Evolutionary conservation across 2,329 filamentous ascomycete species (phyloP).

Genomic region (Aspergillus pseudoglaucus): DNA sequence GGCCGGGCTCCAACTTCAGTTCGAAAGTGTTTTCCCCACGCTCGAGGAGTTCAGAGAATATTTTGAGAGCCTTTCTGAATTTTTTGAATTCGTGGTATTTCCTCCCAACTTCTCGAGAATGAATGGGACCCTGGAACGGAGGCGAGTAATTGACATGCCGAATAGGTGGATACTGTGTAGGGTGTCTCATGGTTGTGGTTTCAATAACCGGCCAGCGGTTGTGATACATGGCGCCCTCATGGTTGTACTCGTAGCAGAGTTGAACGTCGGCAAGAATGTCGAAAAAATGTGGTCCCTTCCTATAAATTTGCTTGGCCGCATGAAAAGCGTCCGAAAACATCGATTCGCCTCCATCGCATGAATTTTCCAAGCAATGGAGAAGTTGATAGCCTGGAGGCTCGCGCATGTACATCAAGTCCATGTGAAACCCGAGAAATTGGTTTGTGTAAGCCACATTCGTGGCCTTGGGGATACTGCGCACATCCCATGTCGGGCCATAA

Average conservation of each 20-base stretch:
- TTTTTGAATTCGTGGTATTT: conserved; percentile 13
- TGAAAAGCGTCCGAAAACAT: conserved; percentile 73
- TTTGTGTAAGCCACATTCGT: conserved; percentile 91
- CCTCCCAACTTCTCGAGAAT: conserved; percentile 23
- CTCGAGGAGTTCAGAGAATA: conserved; percentile 58
- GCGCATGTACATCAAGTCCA: conserved; percentile 83
- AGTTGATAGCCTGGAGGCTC: conserved; percentile 77
- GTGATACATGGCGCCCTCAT: conserved; percentile 58
- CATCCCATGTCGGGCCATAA: conserved; percentile 87
- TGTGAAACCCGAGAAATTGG: conserved; percentile 76
- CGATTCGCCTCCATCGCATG: conserved; percentile 71
- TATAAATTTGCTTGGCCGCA: conserved; percentile 42
- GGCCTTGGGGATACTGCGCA: conserved; percentile 70
- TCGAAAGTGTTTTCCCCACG: conserved; percentile 56
- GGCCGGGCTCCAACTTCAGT: conserved; percentile 68
- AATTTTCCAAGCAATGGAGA: conserved; percentile 81
- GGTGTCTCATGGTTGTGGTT: background rate
- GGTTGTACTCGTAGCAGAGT: conserved; percentile 63
- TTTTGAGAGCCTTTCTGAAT: conserved; percentile 41
- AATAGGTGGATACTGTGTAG: conserved; percentile 20
- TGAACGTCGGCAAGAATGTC: conserved; percentile 36
- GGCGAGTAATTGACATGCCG: conserved; percentile 63
- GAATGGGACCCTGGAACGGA: conserved; percentile 62
- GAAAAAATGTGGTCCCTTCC: conserved; percentile 8
- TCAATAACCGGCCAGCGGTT: conserved; percentile 53